Evolutionary conservation across 2,329 filamentous ascomycete genomes (phyloP).

Genomic region (Teratosphaeria gauchensis): DNA sequence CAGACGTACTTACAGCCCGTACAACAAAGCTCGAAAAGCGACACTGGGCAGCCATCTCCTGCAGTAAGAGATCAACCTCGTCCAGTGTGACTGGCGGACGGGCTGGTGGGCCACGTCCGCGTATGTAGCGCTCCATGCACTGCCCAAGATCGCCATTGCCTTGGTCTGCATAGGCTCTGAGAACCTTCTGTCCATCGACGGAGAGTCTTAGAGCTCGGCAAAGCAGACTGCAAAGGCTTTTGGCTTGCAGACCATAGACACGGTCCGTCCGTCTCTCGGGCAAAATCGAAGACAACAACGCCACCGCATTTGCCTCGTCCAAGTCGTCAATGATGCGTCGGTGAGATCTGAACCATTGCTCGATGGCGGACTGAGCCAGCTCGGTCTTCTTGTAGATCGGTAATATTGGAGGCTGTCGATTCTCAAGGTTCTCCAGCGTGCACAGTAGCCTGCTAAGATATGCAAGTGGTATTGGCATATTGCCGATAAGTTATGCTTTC

Average conservation of each 20-base stretch:
- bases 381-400: slow-evolving; percentile 17
- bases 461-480: slow-evolving; percentile 59
- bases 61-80: slow-evolving; percentile 59
- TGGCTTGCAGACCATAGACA: slow-evolving; percentile 61
- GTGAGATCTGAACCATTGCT: slow-evolving; percentile 61
- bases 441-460: slow-evolving; percentile 66
- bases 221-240: slow-evolving; percentile 56
- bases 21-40: slow-evolving; percentile 61
- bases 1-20: slow-evolving; percentile 4
- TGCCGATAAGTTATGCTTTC: neutral
- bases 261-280: slow-evolving; percentile 68
- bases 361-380: slow-evolving; percentile 32
- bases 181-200: slow-evolving; percentile 47
- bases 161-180: slow-evolving; percentile 53
- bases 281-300: slow-evolving; percentile 65
- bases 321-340: slow-evolving; percentile 47
- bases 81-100: slow-evolving; percentile 50
- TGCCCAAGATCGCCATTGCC: slow-evolving; percentile 59
- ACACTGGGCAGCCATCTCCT: slow-evolving; percentile 57
- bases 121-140: slow-evolving; percentile 58
- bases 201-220: slow-evolving; percentile 58
- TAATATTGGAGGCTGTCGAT: slow-evolving; percentile 32
- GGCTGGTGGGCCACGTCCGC: slow-evolving; percentile 40
- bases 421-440: slow-evolving; percentile 46
- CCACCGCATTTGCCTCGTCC: slow-evolving; percentile 45